Conservation (phyloP, 78 protist species). For the Cavenderia fasciculata region DNA sequence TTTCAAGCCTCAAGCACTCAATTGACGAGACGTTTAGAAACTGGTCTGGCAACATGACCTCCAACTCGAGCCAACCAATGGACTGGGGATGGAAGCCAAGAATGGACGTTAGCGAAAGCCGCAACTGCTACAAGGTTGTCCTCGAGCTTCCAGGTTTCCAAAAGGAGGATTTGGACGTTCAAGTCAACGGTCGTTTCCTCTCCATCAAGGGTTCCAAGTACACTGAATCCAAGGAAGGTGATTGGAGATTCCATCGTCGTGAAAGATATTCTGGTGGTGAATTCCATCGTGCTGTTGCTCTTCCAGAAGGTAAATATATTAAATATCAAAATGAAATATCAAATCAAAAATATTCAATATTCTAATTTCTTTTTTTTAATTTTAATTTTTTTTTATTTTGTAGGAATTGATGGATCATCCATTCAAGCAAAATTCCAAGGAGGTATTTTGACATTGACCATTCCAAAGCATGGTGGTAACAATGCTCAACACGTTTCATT, state of each 20-base stretch:
- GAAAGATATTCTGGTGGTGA: slow-evolving; percentile 70
- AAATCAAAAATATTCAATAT: neutral
- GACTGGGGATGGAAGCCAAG: slow-evolving; percentile 81
- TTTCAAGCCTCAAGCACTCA: slow-evolving; percentile 13
- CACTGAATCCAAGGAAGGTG: neutral
- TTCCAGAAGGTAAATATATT: slow-evolving; percentile 60
- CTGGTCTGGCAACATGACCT: slow-evolving; percentile 11
- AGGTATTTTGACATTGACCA: slow-evolving; percentile 25
- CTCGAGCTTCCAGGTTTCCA: slow-evolving; percentile 64
- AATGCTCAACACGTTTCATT: slow-evolving; percentile 47
- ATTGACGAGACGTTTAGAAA: slow-evolving; percentile 38
- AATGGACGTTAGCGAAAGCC: slow-evolving; percentile 71
- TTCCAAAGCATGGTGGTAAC: slow-evolving; percentile 75
- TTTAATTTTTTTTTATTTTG: too few species aligned
- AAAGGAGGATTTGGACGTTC: slow-evolving; percentile 42
- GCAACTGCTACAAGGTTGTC: slow-evolving; percentile 14
- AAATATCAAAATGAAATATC: neutral
- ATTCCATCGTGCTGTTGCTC: slow-evolving; percentile 72
- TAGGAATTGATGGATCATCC: slow-evolving; percentile 59
- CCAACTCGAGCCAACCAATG: neutral
- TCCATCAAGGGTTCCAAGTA: slow-evolving; percentile 48
- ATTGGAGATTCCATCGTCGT: slow-evolving; percentile 55
- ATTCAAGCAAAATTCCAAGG: slow-evolving; percentile 79
- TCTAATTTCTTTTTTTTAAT: neutral
- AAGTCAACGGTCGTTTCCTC: slow-evolving; percentile 65